These are phyloP conservation scores for Pestalotiopsis sp. DNA, from an alignment of 2,329 filamentous ascomycete genomes.

Conservation along the genomic window DNA sequence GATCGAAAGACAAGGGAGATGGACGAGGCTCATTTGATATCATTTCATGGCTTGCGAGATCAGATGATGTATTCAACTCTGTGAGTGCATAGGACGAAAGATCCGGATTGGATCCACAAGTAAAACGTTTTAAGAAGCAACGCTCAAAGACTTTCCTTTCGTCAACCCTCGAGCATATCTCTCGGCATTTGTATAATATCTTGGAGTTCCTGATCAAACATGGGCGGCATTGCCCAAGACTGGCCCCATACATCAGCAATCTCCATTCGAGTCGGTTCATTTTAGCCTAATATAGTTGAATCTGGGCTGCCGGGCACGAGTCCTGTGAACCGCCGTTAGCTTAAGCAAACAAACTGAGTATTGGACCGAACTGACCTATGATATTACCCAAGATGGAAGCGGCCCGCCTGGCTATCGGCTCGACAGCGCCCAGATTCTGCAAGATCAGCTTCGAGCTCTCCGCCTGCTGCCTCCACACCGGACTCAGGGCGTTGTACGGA, in stretches of 20 bases:
- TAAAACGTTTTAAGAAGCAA: too few relatives aligned
- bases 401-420: not conserved
- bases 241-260: not conserved
- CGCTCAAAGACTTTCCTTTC: not conserved
- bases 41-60: not conserved
- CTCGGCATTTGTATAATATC: not conserved
- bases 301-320: not conserved
- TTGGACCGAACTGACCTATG: not conserved
- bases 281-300: not conserved
- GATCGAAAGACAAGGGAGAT: not conserved
- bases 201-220: not conserved
- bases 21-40: not conserved
- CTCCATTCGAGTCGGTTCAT: not conserved
- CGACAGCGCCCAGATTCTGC: not conserved
- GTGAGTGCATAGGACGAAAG: too few relatives aligned
- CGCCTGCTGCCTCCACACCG: not conserved
- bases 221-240: not conserved
- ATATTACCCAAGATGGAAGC: not conserved
- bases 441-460: not conserved
- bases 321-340: not conserved
- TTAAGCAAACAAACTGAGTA: not conserved
- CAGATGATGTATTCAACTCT: not conserved
- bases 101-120: too few relatives aligned
- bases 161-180: not conserved
- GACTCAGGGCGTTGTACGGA: not conserved